Percentiles rank a stretch among this genome's conserved stretches.
These are phyloP conservation scores for Penicillium samsonianum DNA, from an alignment of 495 filamentous ascomycete species.

Conservation along the genomic window DNA sequence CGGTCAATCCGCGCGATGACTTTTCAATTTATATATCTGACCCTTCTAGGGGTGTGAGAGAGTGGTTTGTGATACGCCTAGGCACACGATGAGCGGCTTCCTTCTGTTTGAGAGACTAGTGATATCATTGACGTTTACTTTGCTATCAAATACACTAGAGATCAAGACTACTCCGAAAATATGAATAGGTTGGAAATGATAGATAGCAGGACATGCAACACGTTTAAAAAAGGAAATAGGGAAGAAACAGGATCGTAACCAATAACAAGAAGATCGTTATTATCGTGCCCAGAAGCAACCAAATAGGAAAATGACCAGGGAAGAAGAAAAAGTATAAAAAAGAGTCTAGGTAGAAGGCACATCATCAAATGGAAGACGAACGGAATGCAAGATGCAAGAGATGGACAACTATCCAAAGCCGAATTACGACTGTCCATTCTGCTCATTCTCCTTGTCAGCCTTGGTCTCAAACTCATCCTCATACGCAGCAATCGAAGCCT, in stretches of 20 bases:
- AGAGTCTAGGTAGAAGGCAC: neutral
- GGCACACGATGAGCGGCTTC: too few relatives aligned
- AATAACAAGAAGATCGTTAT: neutral
- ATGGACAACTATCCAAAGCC: neutral
- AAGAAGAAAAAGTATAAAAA: neutral
- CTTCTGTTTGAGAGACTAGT: conserved; percentile 14
- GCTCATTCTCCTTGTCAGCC: conserved; percentile 29
- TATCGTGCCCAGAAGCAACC: conserved; percentile 1
- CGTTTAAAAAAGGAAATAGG: neutral
- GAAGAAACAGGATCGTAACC: neutral
- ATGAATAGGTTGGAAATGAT: neutral
- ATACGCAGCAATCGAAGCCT: conserved; percentile 51
- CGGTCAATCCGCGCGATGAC: neutral
- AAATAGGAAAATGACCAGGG: conserved; percentile 1
- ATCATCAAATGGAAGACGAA: neutral
- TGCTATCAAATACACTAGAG: conserved; percentile 3
- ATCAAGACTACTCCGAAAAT: conserved; percentile 4
- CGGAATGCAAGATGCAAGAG: neutral
- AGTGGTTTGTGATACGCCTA: neutral
- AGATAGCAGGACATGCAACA: conserved; percentile 12
- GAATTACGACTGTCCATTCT: conserved; percentile 11
- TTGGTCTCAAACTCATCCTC: conserved; percentile 64
- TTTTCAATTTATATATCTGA: neutral
- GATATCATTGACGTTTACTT: neutral
- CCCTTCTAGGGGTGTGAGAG: neutral